A percentile compares a stretch with the other conserved stretches of the same genome.
Evolutionary conservation across 768 basidiomycete genomes (phyloP).

Genomic region (Udeniomyces megalosporus): DNA sequence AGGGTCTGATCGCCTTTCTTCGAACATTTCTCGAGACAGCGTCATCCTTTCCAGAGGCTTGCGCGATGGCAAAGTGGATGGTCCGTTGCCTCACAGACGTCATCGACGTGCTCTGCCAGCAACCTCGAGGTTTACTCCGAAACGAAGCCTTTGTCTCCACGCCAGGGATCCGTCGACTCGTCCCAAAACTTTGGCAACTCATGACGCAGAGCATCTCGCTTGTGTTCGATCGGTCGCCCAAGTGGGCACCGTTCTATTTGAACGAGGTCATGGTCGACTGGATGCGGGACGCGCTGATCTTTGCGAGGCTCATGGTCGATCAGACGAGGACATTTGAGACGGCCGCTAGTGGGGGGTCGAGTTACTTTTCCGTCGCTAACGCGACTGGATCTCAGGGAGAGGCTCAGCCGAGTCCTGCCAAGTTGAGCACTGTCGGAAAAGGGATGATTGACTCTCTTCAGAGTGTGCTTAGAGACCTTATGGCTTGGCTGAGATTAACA

Average conservation of each 20-base stretch:
- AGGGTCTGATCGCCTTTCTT: constrained; percentile 56
- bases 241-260: constrained; percentile 68
- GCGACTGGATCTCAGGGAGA: constrained; percentile 9
- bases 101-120: constrained; percentile 60
- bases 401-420: constrained; percentile 23
- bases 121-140: constrained; percentile 34
- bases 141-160: constrained; percentile 24
- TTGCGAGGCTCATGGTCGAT: constrained; percentile 68
- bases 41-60: constrained; percentile 50
- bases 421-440: constrained; percentile 46
- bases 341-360: constrained; percentile 35
- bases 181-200: constrained; percentile 61
- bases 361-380: background rate
- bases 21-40: constrained; percentile 49
- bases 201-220: constrained; percentile 65
- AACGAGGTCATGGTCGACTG: constrained; percentile 76
- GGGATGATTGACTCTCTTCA: constrained; percentile 66
- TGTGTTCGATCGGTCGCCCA: constrained; percentile 68
- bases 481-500: constrained; percentile 79
- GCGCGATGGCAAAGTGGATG: constrained; percentile 69
- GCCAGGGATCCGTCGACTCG: constrained; percentile 37
- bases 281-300: constrained; percentile 97
- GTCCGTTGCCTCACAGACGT: constrained; percentile 87
- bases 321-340: constrained; percentile 62
- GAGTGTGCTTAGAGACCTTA: constrained; percentile 58